Evolutionary conservation across 2,329 filamentous ascomycete genomes (phyloP).

Genomic region (Apiospora malaysiana): DNA sequence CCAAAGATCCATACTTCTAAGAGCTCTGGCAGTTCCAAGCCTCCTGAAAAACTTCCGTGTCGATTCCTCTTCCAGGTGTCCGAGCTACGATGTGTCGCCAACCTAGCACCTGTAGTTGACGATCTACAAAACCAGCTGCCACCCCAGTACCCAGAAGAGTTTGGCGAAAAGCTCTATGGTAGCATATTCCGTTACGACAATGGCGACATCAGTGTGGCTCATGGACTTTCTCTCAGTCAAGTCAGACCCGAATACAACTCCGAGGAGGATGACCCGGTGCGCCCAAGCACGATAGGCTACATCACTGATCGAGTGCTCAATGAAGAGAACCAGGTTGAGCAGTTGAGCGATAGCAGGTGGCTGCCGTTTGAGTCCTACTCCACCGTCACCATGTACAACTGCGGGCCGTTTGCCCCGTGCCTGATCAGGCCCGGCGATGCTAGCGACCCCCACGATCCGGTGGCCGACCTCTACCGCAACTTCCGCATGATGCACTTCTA

Average conservation of each 20-base stretch:
- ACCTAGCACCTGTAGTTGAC: neutral
- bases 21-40: neutral
- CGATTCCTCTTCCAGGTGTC: neutral
- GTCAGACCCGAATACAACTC: neutral
- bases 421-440: neutral
- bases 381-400: neutral
- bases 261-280: neutral
- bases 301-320: neutral
- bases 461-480: neutral
- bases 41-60: neutral
- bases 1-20: neutral
- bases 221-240: neutral
- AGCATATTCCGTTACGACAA: neutral
- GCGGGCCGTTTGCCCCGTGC: neutral
- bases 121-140: neutral
- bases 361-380: neutral
- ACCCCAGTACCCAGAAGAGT: neutral
- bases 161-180: neutral
- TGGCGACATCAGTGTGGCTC: neutral
- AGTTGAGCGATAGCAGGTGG: neutral
- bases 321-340: neutral
- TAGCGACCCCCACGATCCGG: neutral
- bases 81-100: neutral
- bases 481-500: constrained; percentile 6
- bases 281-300: neutral